These are phyloP conservation scores for Coemansia interrupta DNA, from an alignment of 192 early-diverging fungal genomes.

Conservation along the genomic window DNA sequence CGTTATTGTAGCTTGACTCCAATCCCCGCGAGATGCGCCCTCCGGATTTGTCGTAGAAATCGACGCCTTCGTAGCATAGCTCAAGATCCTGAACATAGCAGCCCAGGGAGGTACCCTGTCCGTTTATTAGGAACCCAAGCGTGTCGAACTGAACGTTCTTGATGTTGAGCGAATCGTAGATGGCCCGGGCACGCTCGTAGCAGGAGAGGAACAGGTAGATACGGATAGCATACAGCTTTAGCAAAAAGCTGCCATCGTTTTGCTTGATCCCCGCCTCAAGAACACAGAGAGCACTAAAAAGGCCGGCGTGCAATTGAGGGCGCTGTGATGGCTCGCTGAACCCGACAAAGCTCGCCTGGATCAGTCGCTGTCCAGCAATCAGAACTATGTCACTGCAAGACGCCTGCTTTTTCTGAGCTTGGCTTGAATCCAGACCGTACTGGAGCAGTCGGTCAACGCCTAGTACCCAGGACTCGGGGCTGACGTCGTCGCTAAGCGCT, in stretches of 20 bases:
- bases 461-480: conserved; percentile 17
- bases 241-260: conserved; percentile 78
- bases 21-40: conserved; percentile 85
- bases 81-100: conserved; percentile 47
- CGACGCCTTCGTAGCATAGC: conserved; percentile 58
- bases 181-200: conserved; percentile 56
- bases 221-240: conserved; percentile 83
- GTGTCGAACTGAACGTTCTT: conserved; percentile 94
- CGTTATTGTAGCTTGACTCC: conserved; percentile 76
- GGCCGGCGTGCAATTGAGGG: conserved; percentile 13
- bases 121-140: conserved; percentile 57
- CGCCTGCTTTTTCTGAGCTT: conserved; percentile 22
- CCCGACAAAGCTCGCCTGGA: conserved; percentile 32
- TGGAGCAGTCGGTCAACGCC: conserved; percentile 19
- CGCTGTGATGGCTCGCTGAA: conserved; percentile 14
- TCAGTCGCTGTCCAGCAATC: conserved; percentile 37
- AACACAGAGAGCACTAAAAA: conserved; percentile 56
- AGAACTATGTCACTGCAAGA: conserved; percentile 41
- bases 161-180: conserved; percentile 74
- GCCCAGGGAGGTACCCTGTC: conserved; percentile 32
- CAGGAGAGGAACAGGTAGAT: conserved; percentile 71
- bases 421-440: conserved; percentile 28
- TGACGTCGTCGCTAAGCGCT: conserved; percentile 24
- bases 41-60: conserved; percentile 75
- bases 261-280: conserved; percentile 71